Conservation (phyloP, 768 basidiomycete genomes). For the Suillus subaureus region DNA sequence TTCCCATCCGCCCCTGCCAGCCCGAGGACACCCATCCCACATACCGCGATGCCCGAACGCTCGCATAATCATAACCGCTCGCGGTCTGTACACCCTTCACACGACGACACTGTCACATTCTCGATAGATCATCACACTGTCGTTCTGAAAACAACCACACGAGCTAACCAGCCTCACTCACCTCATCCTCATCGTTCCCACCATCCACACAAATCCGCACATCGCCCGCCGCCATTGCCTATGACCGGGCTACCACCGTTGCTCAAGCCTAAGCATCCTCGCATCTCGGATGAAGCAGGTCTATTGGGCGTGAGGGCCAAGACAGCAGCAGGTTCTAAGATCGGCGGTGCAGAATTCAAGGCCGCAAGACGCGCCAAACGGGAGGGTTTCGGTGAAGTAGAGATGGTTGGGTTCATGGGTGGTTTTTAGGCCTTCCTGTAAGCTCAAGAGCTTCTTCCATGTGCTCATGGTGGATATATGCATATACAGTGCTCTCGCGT, state of each 20-base stretch:
- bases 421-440: neutral
- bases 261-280: slow-evolving; percentile 23
- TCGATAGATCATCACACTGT: slow-evolving; percentile 30
- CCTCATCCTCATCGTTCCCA: slow-evolving; percentile 14
- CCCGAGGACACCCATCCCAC: slow-evolving; percentile 15
- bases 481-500: neutral
- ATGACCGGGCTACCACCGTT: slow-evolving; percentile 25
- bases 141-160: slow-evolving; percentile 20
- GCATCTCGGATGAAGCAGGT: slow-evolving; percentile 16
- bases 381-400: slow-evolving; percentile 28
- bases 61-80: slow-evolving; percentile 11
- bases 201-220: slow-evolving; percentile 19
- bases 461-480: neutral
- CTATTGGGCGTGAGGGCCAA: slow-evolving; percentile 25
- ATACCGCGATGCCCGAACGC: neutral
- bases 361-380: slow-evolving; percentile 30
- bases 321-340: slow-evolving; percentile 24
- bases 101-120: slow-evolving; percentile 26
- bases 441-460: neutral
- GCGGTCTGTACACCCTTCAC: slow-evolving; percentile 9
- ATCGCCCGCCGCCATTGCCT: slow-evolving; percentile 27
- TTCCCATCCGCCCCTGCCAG: slow-evolving; percentile 41
- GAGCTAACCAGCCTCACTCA: slow-evolving; percentile 18
- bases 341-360: slow-evolving; percentile 33
- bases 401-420: slow-evolving; percentile 34